Conservation (phyloP, 2,329 filamentous ascomycete genomes). For the Tolypocladium ophioglossoides region DNA sequence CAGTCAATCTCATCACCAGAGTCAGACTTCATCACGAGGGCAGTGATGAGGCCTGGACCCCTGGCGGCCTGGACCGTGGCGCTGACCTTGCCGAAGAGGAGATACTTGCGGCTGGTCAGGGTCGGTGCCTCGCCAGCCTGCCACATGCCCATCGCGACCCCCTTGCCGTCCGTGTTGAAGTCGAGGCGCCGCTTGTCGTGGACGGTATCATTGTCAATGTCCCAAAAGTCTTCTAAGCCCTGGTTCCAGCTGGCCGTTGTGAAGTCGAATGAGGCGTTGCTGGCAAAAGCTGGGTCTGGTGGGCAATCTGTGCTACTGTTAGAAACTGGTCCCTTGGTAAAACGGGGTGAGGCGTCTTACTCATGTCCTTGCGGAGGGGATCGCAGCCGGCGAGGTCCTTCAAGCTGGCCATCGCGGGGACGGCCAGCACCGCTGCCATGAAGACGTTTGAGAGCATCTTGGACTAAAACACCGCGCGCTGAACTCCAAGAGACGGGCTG, state of each 20-base stretch:
- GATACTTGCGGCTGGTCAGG: constrained; percentile 63
- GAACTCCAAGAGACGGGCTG: not conserved
- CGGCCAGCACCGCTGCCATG: constrained; percentile 1
- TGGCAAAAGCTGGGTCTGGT: constrained; percentile 56
- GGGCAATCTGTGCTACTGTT: constrained; percentile 35
- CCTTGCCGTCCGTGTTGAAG: constrained; percentile 15
- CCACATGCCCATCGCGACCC: constrained; percentile 41
- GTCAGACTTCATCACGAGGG: constrained; percentile 66
- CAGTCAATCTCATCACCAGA: constrained; percentile 61
- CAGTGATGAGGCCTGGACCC: constrained; percentile 67
- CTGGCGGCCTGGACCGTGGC: constrained; percentile 59
- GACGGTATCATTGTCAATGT: constrained; percentile 20
- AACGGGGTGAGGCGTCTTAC: constrained; percentile 3
- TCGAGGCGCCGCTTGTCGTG: constrained; percentile 14
- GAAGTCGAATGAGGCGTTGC: constrained; percentile 47
- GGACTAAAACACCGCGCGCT: not conserved
- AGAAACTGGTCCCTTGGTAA: not conserved
- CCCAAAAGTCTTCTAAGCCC: constrained; percentile 16
- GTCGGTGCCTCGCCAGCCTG: constrained; percentile 45
- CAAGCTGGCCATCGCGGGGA: constrained; percentile 7
- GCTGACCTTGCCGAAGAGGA: constrained; percentile 73
- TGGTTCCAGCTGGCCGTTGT: constrained; percentile 41
- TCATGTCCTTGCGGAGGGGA: constrained; percentile 13
- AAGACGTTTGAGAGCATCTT: not conserved
- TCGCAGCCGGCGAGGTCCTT: constrained; percentile 13